Percentiles rank a stretch among this genome's conserved stretches.
Evolutionary conservation across 768 basidiomycete species (phyloP).

Genomic region (Russula sp.): DNA sequence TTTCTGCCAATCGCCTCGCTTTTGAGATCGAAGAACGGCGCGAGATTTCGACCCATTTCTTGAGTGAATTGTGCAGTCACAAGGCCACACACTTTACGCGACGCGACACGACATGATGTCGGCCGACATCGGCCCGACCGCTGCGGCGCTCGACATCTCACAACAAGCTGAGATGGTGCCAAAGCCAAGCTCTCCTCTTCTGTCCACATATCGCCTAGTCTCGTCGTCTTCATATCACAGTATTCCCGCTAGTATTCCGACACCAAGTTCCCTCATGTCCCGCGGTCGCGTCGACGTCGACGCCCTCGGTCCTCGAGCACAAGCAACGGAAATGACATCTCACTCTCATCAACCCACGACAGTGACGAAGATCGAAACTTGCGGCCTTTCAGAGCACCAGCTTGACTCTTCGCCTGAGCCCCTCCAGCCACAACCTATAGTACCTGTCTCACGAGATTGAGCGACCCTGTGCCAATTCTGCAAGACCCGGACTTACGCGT

Average conservation of each 20-base stretch:
- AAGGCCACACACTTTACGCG: too few species aligned
- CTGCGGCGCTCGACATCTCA: not conserved
- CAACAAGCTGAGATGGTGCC: not conserved
- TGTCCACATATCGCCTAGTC: not conserved
- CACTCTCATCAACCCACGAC: constrained; percentile 24
- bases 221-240: constrained; percentile 17
- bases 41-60: constrained; percentile 18
- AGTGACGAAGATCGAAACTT: constrained; percentile 19
- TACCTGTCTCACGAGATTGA: constrained; percentile 20
- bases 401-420: constrained; percentile 5
- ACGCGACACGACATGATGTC: too few species aligned
- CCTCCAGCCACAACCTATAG: constrained; percentile 7
- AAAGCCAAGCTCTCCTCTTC: constrained; percentile 7
- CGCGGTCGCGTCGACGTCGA: constrained; percentile 20
- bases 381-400: constrained; percentile 18
- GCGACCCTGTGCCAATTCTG: constrained; percentile 15
- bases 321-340: constrained; percentile 23
- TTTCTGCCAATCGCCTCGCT: constrained; percentile 26
- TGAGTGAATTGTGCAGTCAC: too few species aligned
- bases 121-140: too few species aligned
- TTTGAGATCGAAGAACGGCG: constrained; percentile 17
- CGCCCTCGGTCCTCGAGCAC: constrained; percentile 23
- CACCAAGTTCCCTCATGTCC: constrained; percentile 13
- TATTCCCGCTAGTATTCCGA: constrained; percentile 17
- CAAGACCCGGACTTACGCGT: constrained; percentile 18